phyloP scores from a whole-genome alignment of 73 alveolate species.

The Tetrahymena malaccensis region DNA sequence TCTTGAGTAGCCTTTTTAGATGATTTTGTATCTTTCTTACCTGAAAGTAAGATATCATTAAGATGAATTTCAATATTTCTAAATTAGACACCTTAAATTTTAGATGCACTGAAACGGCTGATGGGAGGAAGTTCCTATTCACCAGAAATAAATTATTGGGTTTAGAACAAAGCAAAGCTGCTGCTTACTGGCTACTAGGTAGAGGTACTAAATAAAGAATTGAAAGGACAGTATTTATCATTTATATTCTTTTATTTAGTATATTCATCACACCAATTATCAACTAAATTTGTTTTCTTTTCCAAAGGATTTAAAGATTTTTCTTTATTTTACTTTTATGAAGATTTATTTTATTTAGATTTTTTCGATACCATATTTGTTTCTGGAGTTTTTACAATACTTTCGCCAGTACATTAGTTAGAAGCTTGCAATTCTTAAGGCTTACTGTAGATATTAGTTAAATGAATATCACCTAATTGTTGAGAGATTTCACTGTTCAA shows the following conservation, averaged over 20 bases:
- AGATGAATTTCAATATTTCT: neutral
- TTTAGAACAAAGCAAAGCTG: neutral
- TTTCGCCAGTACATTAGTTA: neutral
- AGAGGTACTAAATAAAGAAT: neutral
- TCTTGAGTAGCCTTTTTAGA: neutral
- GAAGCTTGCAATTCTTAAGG: neutral
- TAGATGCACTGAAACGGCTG: neutral
- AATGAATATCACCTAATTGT: neutral
- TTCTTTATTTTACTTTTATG: neutral
- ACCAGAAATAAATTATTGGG: neutral
- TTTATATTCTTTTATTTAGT: neutral
- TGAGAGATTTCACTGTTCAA: neutral
- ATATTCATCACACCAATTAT: neutral
- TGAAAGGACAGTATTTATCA: neutral
- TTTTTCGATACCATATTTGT: neutral
- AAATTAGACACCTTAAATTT: neutral
- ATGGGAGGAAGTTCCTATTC: neutral
- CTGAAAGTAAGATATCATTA: neutral
- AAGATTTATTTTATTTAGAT: neutral
- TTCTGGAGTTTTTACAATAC: neutral
- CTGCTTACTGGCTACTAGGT: neutral
- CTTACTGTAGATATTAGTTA: neutral
- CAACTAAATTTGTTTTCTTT: neutral
- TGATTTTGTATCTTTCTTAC: neutral
- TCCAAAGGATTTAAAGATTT: neutral